Conservation (phyloP, 2,329 filamentous ascomycete species). For the Botrytis galanthina region DNA sequence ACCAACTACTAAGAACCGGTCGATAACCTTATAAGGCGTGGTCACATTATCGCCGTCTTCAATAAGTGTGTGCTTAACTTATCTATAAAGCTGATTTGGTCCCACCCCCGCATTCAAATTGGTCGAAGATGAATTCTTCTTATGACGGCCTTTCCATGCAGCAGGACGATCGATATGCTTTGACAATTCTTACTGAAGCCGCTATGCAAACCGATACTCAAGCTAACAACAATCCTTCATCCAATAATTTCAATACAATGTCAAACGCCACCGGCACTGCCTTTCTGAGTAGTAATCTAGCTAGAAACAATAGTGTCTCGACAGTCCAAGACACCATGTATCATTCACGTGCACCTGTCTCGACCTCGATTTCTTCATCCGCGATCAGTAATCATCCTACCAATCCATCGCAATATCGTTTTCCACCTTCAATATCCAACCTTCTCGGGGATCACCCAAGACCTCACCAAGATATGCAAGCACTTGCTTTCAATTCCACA, state of each 20-base stretch:
- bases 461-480: slow-evolving; percentile 27
- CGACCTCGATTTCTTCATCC: not conserved
- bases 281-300: not conserved
- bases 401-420: slow-evolving; percentile 9
- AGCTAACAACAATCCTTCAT: not conserved
- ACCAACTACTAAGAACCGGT: not conserved
- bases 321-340: not conserved
- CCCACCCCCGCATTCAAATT: not conserved
- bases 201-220: slow-evolving; percentile 27
- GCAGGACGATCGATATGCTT: slow-evolving; percentile 30
- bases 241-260: not conserved
- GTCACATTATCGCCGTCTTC: not conserved
- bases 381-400: slow-evolving; percentile 24
- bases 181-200: slow-evolving; percentile 33
- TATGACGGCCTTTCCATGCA: slow-evolving; percentile 22
- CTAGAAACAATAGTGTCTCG: slow-evolving; percentile 1
- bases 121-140: slow-evolving; percentile 27
- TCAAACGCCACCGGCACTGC: slow-evolving; percentile 7
- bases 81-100: not conserved
- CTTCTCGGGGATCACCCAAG: slow-evolving; percentile 17
- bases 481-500: slow-evolving; percentile 27
- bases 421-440: slow-evolving; percentile 4
- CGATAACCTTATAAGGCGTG: not conserved
- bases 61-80: not conserved
- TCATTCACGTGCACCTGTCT: slow-evolving; percentile 1